Percentiles rank a stretch among this genome's conserved stretches.
phyloP scores from a whole-genome alignment of 2,329 filamentous ascomycete species.

The Cladosporium colombiae region DNA sequence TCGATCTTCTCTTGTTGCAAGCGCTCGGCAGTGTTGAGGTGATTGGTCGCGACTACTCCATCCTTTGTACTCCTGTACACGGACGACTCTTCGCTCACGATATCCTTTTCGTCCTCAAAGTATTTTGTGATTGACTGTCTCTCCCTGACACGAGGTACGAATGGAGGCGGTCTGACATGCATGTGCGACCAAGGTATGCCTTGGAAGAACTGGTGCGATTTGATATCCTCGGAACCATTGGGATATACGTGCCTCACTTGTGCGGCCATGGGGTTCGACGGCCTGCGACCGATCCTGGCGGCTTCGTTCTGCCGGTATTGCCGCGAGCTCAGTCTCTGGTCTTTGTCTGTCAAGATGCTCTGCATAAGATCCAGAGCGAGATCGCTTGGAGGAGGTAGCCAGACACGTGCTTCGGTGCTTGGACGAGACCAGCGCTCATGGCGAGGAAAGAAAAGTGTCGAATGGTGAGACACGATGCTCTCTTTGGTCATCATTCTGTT shows the following conservation, averaged over 20 bases:
- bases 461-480: constrained; percentile 75
- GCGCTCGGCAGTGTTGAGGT: constrained; percentile 23
- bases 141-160: constrained; percentile 68
- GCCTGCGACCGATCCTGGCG: constrained; percentile 35
- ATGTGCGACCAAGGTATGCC: constrained; percentile 76
- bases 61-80: constrained; percentile 30
- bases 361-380: constrained; percentile 77
- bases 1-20: constrained; percentile 32
- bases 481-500: constrained; percentile 80
- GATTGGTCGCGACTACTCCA: constrained; percentile 20
- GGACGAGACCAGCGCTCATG: constrained; percentile 55
- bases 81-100: constrained; percentile 47
- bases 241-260: constrained; percentile 64
- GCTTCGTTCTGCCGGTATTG: constrained; percentile 70
- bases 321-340: constrained; percentile 72
- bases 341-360: constrained; percentile 70
- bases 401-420: constrained; percentile 33
- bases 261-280: constrained; percentile 50
- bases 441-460: constrained; percentile 69
- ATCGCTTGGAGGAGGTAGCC: constrained; percentile 58
- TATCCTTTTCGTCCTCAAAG: constrained; percentile 79
- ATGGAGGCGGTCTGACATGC: constrained; percentile 71
- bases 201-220: constrained; percentile 81
- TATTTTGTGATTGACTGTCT: constrained; percentile 68
- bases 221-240: constrained; percentile 86